Evolutionary conservation across 257 asterid species (phyloP), one percentile per base, ranked within the genome.

Genomic region (Schizonepeta tenuifolia): DNA sequence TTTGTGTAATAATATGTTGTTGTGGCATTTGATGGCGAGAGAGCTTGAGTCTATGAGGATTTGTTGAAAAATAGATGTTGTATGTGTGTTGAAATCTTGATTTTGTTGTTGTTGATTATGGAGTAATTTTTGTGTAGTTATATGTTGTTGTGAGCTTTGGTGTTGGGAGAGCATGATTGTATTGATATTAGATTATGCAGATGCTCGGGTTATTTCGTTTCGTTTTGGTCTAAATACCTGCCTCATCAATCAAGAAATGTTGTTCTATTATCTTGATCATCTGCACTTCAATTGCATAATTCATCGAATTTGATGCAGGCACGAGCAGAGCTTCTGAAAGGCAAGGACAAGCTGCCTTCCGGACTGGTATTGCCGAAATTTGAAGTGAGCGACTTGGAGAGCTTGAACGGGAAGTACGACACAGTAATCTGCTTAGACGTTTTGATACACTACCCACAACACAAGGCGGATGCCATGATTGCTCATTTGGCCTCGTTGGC

Each of bases 401-500:
- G 98, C 81, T 77, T 95, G 78, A 70, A 80, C 6, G 99, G 99
- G 28, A 92, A 88, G 80, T 95, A 87, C 65, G 82, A 92, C 81
- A 92, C 97, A 0, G 99, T 94, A 17, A 75, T 95, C 50, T 95
- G 99, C 81, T 78, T 95, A 80, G 98, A 95, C 53, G 98, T 95
- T 70, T 67, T 95, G 83, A 95, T 95, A 69, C 99, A 92, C 82
- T 95, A 95, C 81, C 99, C 99, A 18, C 99, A 95, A 75, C 81
- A 72, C 66, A 92, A 95, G 77, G 98, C 98, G 1, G 98, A 91
- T 73, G 98, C 79, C 6, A 95, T 95, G 98, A 95, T 95, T 62
- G 89, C 96, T 1, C 99, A 92, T 81, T 90, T 95, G 43, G 97
- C 99, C 44, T 95, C 98, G 2, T 75, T 89, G 75, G 98, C 98